Percentiles rank a stretch among this genome's conserved stretches.
phyloP scores from a whole-genome alignment of 2,329 filamentous ascomycete species.

The Septoria petroselini region DNA sequence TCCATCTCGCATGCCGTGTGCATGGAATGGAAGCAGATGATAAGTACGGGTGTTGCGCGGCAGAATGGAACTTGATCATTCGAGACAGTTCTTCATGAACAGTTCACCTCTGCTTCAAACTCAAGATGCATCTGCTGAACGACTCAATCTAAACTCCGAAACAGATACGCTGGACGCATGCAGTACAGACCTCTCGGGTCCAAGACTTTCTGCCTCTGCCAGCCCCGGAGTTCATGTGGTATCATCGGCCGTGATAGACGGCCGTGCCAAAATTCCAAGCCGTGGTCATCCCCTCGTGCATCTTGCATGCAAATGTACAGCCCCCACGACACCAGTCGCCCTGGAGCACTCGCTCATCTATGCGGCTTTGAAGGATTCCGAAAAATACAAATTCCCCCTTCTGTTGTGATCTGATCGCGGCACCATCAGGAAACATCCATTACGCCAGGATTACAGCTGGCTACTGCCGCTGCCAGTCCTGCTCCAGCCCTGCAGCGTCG shows the following conservation, averaged over 20 bases:
- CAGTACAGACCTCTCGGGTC: slow-evolving; percentile 10
- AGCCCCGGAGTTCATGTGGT: slow-evolving; percentile 22
- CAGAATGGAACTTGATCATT: too few relatives aligned
- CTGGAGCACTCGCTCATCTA: not conserved
- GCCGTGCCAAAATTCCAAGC: slow-evolving; percentile 20
- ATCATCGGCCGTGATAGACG: slow-evolving; percentile 27
- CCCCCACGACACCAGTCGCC: slow-evolving; percentile 14
- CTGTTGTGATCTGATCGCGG: slow-evolving; percentile 17
- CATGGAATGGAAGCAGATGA: slow-evolving; percentile 1
- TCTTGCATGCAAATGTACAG: slow-evolving; percentile 24
- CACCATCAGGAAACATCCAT: not conserved
- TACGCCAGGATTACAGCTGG: not conserved
- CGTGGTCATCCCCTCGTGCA: slow-evolving; percentile 24
- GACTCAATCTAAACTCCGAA: not conserved
- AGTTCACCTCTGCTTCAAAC: not conserved
- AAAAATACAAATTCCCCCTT: slow-evolving; percentile 20
- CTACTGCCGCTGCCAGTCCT: too few relatives aligned
- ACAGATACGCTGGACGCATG: slow-evolving; percentile 4
- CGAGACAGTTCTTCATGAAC: too few relatives aligned
- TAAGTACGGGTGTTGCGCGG: too few relatives aligned
- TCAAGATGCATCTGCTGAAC: slow-evolving; percentile 24
- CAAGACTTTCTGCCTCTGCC: slow-evolving; percentile 23
- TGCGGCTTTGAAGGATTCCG: slow-evolving; percentile 5
- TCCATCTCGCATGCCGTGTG: not conserved
- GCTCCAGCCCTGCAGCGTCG: too few relatives aligned